Conservation (phyloP, 2,329 filamentous ascomycete genomes). For the Nemania bipapillata region DNA sequence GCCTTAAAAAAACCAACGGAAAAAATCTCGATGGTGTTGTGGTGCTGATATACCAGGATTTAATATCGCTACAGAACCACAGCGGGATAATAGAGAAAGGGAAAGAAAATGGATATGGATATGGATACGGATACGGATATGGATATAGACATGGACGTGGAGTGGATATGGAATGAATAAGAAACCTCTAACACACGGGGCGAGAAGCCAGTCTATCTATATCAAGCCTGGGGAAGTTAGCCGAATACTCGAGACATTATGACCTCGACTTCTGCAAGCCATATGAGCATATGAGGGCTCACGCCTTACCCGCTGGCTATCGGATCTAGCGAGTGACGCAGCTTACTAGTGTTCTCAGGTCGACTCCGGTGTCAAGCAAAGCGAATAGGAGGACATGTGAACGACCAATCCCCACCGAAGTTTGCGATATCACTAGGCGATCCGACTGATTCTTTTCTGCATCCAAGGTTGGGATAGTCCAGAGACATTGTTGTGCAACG, state of each 20-base stretch:
- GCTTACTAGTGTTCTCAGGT: not conserved
- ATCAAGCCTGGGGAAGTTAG: not conserved
- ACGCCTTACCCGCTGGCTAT: not conserved
- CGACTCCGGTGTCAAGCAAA: not conserved
- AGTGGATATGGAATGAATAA: not conserved
- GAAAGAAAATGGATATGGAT: too few species aligned
- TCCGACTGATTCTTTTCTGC: not conserved
- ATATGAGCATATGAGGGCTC: conserved; percentile 6
- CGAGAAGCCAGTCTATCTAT: not conserved
- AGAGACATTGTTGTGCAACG: not conserved
- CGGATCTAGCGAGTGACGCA: not conserved
- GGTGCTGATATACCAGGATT: not conserved
- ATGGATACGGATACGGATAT: too few species aligned
- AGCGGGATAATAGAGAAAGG: too few species aligned
- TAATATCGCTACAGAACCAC: not conserved
- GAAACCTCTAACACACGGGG: not conserved
- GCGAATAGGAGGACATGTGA: not conserved
- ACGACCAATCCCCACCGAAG: not conserved
- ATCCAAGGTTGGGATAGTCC: not conserved
- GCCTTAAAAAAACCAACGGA: not conserved
- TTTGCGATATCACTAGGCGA: not conserved
- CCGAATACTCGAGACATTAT: not conserved
- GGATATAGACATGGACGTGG: too few species aligned
- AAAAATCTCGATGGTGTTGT: not conserved
- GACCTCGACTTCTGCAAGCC: not conserved